These are phyloP conservation scores for Akebia trifoliata DNA, from an alignment of 164 flowering plant genomes.

Conservation along the genomic window DNA sequence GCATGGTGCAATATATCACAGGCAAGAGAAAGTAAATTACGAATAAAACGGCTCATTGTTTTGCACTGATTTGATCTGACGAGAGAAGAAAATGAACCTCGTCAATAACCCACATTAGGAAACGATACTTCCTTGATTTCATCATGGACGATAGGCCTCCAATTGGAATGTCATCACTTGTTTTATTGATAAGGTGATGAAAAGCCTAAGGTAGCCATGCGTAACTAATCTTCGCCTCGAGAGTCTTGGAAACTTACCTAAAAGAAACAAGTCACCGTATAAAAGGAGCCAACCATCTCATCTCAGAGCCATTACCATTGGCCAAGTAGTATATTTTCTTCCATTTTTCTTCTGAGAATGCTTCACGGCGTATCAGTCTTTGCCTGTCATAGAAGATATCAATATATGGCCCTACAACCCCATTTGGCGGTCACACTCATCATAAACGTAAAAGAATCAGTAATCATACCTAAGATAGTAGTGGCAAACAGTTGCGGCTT, in stretches of 20 bases:
- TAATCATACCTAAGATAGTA: slow-evolving; percentile 78
- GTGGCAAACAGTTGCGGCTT: slow-evolving; percentile 80
- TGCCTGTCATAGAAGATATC: slow-evolving; percentile 48
- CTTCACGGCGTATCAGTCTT: slow-evolving; percentile 63
- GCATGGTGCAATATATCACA: too few relatives aligned
- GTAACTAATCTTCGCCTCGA: not conserved
- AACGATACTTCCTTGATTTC: not conserved
- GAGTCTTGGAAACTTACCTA: too few relatives aligned
- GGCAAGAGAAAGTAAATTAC: too few relatives aligned
- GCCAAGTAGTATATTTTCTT: slow-evolving; percentile 74
- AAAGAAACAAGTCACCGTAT: slow-evolving; percentile 36
- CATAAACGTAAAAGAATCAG: not conserved
- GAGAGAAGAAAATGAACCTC: not conserved
- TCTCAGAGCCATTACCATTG: slow-evolving; percentile 90
- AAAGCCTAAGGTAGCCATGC: not conserved
- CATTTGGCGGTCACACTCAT: too few relatives aligned
- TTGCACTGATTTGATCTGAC: not conserved
- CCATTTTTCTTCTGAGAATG: slow-evolving; percentile 81
- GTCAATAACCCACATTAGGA: not conserved
- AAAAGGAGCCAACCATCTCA: slow-evolving; percentile 68
- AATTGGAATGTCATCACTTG: not conserved
- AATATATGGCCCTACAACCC: too few relatives aligned
- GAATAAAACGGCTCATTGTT: not conserved
- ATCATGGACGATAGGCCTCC: not conserved
- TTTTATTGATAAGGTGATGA: slow-evolving; percentile 1